A percentile compares a stretch with the other conserved stretches of the same genome.
Evolutionary conservation across 176 grass and related monocot genomes (phyloP).

Genomic region (Hordeum marinum): DNA sequence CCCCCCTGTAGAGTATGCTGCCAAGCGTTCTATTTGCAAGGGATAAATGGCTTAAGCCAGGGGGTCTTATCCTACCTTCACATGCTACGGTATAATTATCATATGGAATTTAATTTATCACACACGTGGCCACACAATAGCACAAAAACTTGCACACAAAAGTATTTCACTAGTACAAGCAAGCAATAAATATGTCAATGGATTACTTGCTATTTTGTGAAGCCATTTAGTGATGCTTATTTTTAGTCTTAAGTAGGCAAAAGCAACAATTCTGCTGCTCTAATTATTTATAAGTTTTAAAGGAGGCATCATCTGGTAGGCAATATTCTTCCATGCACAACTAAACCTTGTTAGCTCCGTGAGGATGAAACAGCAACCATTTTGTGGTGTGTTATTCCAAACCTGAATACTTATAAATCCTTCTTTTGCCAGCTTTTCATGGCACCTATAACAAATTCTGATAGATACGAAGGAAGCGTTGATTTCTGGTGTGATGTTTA

Average conservation of each 20-base stretch:
- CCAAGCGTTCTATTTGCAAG: slow-evolving; percentile 86
- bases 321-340: slow-evolving; percentile 15
- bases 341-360: slow-evolving; percentile 1
- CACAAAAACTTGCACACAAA: not conserved
- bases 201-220: slow-evolving; percentile 12
- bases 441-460: slow-evolving; percentile 86
- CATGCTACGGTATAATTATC: slow-evolving; percentile 72
- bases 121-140: not conserved
- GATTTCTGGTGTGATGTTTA: slow-evolving; percentile 93
- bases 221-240: not conserved
- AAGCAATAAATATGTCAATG: not conserved
- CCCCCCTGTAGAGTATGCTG: slow-evolving; percentile 74
- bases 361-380: not conserved
- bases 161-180: not conserved
- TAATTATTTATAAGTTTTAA: not conserved
- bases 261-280: not conserved
- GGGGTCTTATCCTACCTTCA: slow-evolving; percentile 94
- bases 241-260: not conserved
- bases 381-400: not conserved
- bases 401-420: slow-evolving; percentile 21
- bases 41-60: slow-evolving; percentile 94
- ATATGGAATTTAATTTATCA: not conserved
- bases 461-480: slow-evolving; percentile 69
- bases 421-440: slow-evolving; percentile 65
- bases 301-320: not conserved